Evolutionary conservation across 108 stramenopile species (phyloP), one percentile per base, ranked within the genome.

Genomic region (Thalassiosira profunda): DNA sequence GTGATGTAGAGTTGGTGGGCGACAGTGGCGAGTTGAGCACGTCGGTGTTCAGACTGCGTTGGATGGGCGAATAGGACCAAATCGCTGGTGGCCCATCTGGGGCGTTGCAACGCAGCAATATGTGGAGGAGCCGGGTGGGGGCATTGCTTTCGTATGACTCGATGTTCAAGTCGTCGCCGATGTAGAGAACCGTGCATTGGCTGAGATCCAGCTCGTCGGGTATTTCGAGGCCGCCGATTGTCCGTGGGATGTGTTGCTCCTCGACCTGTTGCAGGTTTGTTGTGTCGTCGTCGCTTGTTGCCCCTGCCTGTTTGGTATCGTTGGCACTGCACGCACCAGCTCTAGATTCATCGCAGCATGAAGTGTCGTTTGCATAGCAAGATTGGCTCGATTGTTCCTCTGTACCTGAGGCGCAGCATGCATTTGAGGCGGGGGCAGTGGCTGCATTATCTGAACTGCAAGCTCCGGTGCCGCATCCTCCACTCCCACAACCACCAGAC

Each of bases 191-290:
- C 3, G 81, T 81, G 70, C 72, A 88, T 33, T 81, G 65, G 18
- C 78, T 57, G 3, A 93, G 62, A 38, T 84, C 61, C 26, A 80
- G 49, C 33, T 91, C 88, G 3, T 83, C 43, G 29, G 90, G 86
- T 41, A 94, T 60, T 66, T 87, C 88, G 21, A 94, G 64, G 30
- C 93, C 93, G 20, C 93, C 93, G n/a, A 90, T 76, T 20, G 68
- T 76, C 49, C 75, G 53, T 40, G 75, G 70, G 34, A 76, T 71
- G 63, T 64, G 45, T 45, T 28, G 43, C 11, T 70, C 43, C 21
- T 54, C 59, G 48, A 25, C 15, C 30, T 42, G 56, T 12, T 42
- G 4, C 14, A 47, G 31, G 8, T 7, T 65, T n/a, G n/a, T n/a
- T n/a, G n/a, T n/a, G n/a, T n/a, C n/a, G 7, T 44, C 53, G 2